Conservation (phyloP, 1,139 yeast species). For the Saccharomyces hybrid region DNA sequence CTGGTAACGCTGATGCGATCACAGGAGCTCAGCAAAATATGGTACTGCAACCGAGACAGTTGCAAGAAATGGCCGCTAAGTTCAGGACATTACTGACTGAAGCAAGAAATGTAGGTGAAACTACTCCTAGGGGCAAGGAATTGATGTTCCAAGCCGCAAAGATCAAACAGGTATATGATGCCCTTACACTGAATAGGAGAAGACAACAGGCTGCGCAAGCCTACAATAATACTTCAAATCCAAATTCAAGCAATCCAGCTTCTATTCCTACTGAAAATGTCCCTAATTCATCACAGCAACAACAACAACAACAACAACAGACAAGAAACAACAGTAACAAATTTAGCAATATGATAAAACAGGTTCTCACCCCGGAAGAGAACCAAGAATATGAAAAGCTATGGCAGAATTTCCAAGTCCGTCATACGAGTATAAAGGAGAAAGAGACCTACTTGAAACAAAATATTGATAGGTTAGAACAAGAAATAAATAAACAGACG, state of each 20-base stretch:
- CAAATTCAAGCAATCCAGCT: slow-evolving; percentile 9
- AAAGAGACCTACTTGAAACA: slow-evolving; percentile 29
- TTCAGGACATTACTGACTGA: slow-evolving; percentile 56
- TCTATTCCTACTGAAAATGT: neutral
- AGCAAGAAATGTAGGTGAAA: slow-evolving; percentile 50
- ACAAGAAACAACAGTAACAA: slow-evolving; percentile 8
- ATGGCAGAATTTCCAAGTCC: slow-evolving; percentile 29
- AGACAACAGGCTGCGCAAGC: slow-evolving; percentile 28
- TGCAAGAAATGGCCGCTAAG: slow-evolving; percentile 52
- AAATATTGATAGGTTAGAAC: slow-evolving; percentile 26
- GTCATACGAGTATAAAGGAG: slow-evolving; percentile 28
- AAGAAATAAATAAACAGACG: slow-evolving; percentile 26
- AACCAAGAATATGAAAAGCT: slow-evolving; percentile 29
- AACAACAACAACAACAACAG: slow-evolving; percentile 6
- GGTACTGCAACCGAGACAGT: slow-evolving; percentile 43
- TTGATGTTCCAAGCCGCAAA: slow-evolving; percentile 63
- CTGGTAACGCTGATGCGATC: slow-evolving; percentile 3
- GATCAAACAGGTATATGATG: slow-evolving; percentile 35
- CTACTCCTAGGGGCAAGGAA: slow-evolving; percentile 62
- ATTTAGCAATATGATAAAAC: slow-evolving; percentile 23
- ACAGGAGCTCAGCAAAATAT: slow-evolving; percentile 9
- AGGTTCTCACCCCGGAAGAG: slow-evolving; percentile 29
- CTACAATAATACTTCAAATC: slow-evolving; percentile 17
- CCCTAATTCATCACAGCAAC: slow-evolving; percentile 7
- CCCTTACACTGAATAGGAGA: slow-evolving; percentile 20